Evolutionary conservation across 257 asterid species (phyloP), one percentile per base, ranked within the genome.

Genomic region (Nicotiana tabacum): DNA sequence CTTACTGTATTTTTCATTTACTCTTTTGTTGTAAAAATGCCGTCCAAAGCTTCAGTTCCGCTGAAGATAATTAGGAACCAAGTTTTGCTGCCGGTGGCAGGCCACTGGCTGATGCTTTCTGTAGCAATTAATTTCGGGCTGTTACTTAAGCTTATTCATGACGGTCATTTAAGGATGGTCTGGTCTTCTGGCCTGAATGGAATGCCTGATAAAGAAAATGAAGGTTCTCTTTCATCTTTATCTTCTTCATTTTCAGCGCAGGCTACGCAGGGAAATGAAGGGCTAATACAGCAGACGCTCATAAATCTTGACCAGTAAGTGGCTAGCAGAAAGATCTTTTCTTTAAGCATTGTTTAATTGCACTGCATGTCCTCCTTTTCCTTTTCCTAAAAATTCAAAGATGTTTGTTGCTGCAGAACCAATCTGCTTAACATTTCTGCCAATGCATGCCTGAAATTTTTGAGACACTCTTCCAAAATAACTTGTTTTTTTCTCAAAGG

Each of bases 251-350:
- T 37, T 39, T 7, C 60, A 29, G n/a, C 60, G 2, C 61, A 62
- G 62, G 39, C 39, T 1, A 80, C 7, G 61, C 72, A 9, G 0
- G 33, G 5, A 58, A 58, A 15, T 27, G 76, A 37, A 17, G 39
- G 0, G 24, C 78, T 48, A 3, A 76, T 76, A 1, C 80, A 4
- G 10, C 30, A 65, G 5, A 9, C 27, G 30, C 35, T 85, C 32
- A 92, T 95, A 78, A 91, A 95, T 84, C 91, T 95, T 67, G 97
- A 93, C 83, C 98, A 93, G 98, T 95, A 86, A 93, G 98, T 92
- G 0, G 43, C 37, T 92, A 3, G 43, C 37, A 24, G 4, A 76
- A 76, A 51, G 9, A 33, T 16, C 11, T 48, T 24, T 69, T 69
- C 3, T 53, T 67, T 79, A 29, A 66, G 4, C 24, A 46, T 32